Conservation (phyloP, 108 stramenopile genomes). For the Schizochytrium sp. region DNA sequence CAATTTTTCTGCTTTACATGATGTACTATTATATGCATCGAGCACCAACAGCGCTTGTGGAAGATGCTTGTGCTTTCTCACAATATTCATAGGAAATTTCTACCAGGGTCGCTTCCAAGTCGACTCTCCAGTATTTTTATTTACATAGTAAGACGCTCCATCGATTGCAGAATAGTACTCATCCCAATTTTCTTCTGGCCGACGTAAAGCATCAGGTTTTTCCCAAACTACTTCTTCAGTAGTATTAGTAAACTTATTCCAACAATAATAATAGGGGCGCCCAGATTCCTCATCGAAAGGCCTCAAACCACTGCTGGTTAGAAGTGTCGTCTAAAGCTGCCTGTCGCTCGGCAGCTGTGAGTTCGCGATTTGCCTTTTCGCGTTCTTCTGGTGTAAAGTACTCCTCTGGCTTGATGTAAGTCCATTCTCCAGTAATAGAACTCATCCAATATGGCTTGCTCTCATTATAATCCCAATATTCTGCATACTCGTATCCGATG, state of each 20-base stretch:
- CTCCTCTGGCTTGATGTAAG: background rate
- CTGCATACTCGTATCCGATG: constrained; percentile 22
- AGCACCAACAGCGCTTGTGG: too few species aligned
- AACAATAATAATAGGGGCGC: constrained; percentile 33
- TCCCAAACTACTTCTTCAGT: constrained; percentile 54
- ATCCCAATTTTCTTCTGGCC: background rate
- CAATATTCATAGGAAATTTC: background rate
- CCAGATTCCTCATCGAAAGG: constrained; percentile 52
- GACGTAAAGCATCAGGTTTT: constrained; percentile 11
- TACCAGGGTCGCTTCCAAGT: constrained; percentile 46
- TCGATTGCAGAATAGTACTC: constrained; percentile 42
- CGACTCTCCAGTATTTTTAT: background rate
- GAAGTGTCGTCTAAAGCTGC: background rate
- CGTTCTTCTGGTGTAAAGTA: background rate
- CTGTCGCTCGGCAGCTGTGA: background rate
- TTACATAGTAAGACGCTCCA: constrained; percentile 13
- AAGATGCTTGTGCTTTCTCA: too few species aligned
- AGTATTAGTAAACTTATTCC: constrained; percentile 12
- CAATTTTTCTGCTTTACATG: too few species aligned
- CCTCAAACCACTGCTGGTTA: constrained; percentile 14
- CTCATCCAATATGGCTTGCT: constrained; percentile 6
- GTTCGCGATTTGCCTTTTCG: background rate
- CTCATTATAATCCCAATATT: constrained; percentile 33
- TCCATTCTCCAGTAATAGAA: constrained; percentile 33
- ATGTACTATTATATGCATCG: too few species aligned